These are phyloP conservation scores for Henningerozyma blattae DNA, from an alignment of 805 yeast genomes.

Conservation along the genomic window DNA sequence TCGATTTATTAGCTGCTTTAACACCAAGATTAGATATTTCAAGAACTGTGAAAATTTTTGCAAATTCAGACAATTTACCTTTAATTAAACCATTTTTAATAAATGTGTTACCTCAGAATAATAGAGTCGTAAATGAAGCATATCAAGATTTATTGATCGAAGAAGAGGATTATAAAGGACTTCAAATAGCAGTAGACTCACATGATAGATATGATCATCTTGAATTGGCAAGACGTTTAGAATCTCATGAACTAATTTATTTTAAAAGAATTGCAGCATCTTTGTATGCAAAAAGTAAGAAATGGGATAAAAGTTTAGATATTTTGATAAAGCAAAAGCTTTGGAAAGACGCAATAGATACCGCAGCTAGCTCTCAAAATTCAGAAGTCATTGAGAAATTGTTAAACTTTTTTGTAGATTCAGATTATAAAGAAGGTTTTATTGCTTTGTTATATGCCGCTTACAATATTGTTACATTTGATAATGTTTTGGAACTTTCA, in stretches of 20 bases:
- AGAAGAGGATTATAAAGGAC: slow-evolving; percentile 89
- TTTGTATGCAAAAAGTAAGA: slow-evolving; percentile 86
- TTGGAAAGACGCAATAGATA: slow-evolving; percentile 89
- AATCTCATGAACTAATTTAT: slow-evolving; percentile 79
- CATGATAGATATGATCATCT: slow-evolving; percentile 86
- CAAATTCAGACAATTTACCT: slow-evolving; percentile 91
- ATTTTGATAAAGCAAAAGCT: slow-evolving; percentile 84
- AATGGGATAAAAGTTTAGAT: slow-evolving; percentile 80
- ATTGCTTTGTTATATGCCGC: slow-evolving; percentile 81
- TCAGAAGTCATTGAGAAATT: slow-evolving; percentile 79
- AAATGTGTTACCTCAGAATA: slow-evolving; percentile 81
- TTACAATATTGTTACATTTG: slow-evolving; percentile 68
- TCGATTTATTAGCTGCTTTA: slow-evolving; percentile 74
- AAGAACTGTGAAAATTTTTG: slow-evolving; percentile 89
- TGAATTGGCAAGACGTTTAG: slow-evolving; percentile 85
- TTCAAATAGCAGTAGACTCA: slow-evolving; percentile 76
- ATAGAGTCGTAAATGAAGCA: slow-evolving; percentile 84
- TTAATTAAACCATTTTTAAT: slow-evolving; percentile 90
- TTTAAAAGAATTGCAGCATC: slow-evolving; percentile 95
- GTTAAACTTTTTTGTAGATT: slow-evolving; percentile 84
- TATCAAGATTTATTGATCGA: slow-evolving; percentile 92
- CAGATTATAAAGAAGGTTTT: slow-evolving; percentile 92
- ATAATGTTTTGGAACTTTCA: slow-evolving; percentile 75
- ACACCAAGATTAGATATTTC: slow-evolving; percentile 87
- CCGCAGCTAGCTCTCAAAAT: slow-evolving; percentile 74